Evolutionary conservation across 2,329 filamentous ascomycete genomes (phyloP).

Genomic region (Didymella glomerata): DNA sequence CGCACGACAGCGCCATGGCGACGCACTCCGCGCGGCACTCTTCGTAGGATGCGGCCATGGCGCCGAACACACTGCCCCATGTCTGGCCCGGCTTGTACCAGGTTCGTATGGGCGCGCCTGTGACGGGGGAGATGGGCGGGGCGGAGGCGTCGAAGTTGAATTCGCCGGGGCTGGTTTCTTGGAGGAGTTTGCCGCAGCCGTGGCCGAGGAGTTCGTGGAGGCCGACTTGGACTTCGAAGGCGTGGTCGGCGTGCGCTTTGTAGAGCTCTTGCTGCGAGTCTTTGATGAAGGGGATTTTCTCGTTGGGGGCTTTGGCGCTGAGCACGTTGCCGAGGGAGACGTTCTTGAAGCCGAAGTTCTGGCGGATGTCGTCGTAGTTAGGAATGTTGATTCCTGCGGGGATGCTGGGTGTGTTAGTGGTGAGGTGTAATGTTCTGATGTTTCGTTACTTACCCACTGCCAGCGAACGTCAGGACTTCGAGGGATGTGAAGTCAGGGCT

Average conservation of each 20-base stretch:
- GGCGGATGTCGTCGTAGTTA: slow-evolving; percentile 71
- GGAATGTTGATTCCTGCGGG: slow-evolving; percentile 68
- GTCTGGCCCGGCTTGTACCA: slow-evolving; percentile 97
- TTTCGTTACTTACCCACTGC: slow-evolving; percentile 56
- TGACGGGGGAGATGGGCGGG: slow-evolving; percentile 82
- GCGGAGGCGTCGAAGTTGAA: slow-evolving; percentile 90
- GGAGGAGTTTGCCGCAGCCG: slow-evolving; percentile 90
- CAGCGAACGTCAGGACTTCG: slow-evolving; percentile 85
- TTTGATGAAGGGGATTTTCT: slow-evolving; percentile 89
- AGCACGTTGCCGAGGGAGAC: slow-evolving; percentile 93
- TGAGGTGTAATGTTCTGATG: too few relatives aligned
- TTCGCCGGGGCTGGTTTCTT: slow-evolving; percentile 81
- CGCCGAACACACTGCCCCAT: slow-evolving; percentile 91
- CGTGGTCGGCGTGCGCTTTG: slow-evolving; percentile 81
- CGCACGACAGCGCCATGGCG: slow-evolving; percentile 88
- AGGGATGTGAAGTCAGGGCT: slow-evolving; percentile 96
- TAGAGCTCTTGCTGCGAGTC: slow-evolving; percentile 80
- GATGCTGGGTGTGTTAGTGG: slow-evolving; percentile 50
- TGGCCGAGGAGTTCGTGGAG: slow-evolving; percentile 90
- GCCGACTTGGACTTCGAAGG: slow-evolving; percentile 95
- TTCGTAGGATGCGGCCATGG: slow-evolving; percentile 87
- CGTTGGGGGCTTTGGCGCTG: slow-evolving; percentile 88
- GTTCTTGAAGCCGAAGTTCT: slow-evolving; percentile 89
- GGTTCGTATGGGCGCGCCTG: slow-evolving; percentile 76
- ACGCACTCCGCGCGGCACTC: slow-evolving; percentile 95